phyloP scores from a whole-genome alignment of 345 rosid species.

The Dovyalis caffra region DNA sequence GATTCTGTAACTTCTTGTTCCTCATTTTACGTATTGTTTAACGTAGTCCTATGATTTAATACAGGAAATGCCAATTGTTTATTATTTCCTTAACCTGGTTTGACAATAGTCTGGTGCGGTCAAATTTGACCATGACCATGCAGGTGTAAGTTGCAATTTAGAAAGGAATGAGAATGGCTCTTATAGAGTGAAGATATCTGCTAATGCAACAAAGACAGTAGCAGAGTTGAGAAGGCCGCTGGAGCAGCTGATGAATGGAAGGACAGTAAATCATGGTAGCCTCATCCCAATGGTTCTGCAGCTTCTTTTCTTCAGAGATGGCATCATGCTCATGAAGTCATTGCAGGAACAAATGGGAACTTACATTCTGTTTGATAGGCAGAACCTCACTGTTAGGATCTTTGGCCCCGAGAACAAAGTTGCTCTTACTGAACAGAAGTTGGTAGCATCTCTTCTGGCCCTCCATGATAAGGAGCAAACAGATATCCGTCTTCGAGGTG shows the following conservation, averaged over 20 bases:
- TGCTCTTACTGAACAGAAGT: constrained; percentile 50
- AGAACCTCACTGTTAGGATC: constrained; percentile 41
- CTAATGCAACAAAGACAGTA: constrained; percentile 69
- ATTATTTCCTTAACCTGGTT: neutral
- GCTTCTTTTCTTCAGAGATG: constrained; percentile 63
- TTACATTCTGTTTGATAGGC: constrained; percentile 58
- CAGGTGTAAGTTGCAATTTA: constrained; percentile 53
- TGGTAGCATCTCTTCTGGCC: constrained; percentile 50
- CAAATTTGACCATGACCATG: neutral
- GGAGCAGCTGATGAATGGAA: constrained; percentile 79
- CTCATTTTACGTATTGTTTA: neutral
- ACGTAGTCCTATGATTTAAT: neutral
- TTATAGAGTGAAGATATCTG: constrained; percentile 52
- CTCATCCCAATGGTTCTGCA: constrained; percentile 53
- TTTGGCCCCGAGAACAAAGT: constrained; percentile 56
- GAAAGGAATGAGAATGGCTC: constrained; percentile 54
- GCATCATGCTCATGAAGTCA: constrained; percentile 50
- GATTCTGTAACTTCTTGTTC: neutral
- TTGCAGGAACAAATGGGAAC: constrained; percentile 62
- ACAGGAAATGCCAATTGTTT: neutral
- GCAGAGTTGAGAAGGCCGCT: constrained; percentile 80
- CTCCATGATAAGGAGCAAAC: constrained; percentile 56
- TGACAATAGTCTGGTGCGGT: neutral
- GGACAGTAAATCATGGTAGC: constrained; percentile 45
- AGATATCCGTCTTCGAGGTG: constrained; percentile 66